Percentiles rank a stretch among this genome's conserved stretches.
These are phyloP conservation scores for Psilocybe sp. DNA, from an alignment of 768 basidiomycete genomes.

Conservation along the genomic window DNA sequence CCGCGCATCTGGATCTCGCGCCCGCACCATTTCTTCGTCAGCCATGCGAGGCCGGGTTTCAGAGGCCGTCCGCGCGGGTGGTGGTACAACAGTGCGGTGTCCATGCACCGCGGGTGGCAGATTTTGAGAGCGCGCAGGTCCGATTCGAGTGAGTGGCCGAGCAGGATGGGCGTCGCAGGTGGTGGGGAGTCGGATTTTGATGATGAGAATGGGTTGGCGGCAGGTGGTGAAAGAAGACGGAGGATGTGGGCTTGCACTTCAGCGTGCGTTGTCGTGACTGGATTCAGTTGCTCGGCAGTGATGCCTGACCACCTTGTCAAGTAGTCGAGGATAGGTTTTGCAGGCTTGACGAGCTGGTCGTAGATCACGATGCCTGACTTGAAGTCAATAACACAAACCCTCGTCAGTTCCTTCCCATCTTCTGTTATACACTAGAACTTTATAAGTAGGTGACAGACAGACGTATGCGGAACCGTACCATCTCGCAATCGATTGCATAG, in stretches of 20 bases:
- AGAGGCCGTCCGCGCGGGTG: conserved; percentile 92
- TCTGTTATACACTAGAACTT: conserved; percentile 74
- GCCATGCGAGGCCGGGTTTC: conserved; percentile 96
- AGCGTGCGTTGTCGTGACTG: conserved; percentile 73
- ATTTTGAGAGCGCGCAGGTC: conserved; percentile 88
- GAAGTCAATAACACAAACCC: conserved; percentile 83
- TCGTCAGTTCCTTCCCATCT: conserved; percentile 85
- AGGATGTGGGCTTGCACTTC: conserved; percentile 76
- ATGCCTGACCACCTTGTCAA: conserved; percentile 98
- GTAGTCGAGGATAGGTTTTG: conserved; percentile 84
- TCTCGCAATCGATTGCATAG: conserved; percentile 94
- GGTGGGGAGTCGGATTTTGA: conserved; percentile 21
- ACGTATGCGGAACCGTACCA: conserved; percentile 53
- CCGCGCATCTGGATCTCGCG: conserved; percentile 86
- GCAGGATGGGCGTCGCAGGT: conserved; percentile 68
- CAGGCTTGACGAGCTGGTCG: conserved; percentile 87
- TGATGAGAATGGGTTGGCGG: conserved; percentile 42
- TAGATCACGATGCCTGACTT: conserved; percentile 70
- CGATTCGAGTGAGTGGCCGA: conserved; percentile 95
- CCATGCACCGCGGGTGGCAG: conserved; percentile 83
- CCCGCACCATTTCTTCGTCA: conserved; percentile 90
- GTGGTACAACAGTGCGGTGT: conserved; percentile 87
- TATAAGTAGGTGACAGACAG: conserved; percentile 1
- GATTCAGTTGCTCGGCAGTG: conserved; percentile 65
- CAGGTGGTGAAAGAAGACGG: conserved; percentile 52